Conservation (phyloP, 1,284 basidiomycete species). For the Malassezia nana region DNA sequence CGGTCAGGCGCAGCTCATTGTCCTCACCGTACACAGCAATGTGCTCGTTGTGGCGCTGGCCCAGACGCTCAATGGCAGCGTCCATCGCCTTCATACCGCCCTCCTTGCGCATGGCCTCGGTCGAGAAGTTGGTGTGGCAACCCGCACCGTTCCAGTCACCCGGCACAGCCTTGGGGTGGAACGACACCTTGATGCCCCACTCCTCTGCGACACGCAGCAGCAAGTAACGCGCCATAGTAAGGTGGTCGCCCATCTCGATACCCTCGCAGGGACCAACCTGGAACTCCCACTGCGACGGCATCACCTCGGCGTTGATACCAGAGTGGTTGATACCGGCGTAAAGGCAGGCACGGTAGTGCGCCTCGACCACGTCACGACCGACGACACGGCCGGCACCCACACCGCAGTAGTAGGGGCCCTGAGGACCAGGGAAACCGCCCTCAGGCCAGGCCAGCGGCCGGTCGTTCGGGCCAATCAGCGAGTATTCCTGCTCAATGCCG, state of each 20-base stretch:
- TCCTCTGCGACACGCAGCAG: constrained; percentile 63
- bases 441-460: constrained; percentile 80
- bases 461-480: constrained; percentile 87
- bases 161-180: constrained; percentile 96
- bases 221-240: constrained; percentile 45
- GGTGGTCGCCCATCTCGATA: constrained; percentile 88
- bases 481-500: constrained; percentile 98
- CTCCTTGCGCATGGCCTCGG: constrained; percentile 33
- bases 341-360: constrained; percentile 91
- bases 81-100: constrained; percentile 84
- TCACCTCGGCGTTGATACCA: constrained; percentile 99
- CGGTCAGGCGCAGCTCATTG: constrained; percentile 47
- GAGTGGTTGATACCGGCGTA: constrained; percentile 96
- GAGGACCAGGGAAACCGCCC: constrained; percentile 94
- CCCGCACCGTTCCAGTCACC: constrained; percentile 99
- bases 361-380: constrained; percentile 96
- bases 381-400: constrained; percentile 98
- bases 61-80: constrained; percentile 64
- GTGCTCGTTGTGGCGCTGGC: constrained; percentile 50
- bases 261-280: constrained; percentile 97
- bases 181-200: constrained; percentile 87
- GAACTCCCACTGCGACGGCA: constrained; percentile 99
- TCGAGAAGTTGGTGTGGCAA: constrained; percentile 54
- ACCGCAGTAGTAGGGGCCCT: constrained; percentile 99
- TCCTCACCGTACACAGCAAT: constrained; percentile 48